These are phyloP conservation scores for Aspergillus funiculosus DNA, from an alignment of 495 filamentous ascomycete genomes.

Conservation along the genomic window DNA sequence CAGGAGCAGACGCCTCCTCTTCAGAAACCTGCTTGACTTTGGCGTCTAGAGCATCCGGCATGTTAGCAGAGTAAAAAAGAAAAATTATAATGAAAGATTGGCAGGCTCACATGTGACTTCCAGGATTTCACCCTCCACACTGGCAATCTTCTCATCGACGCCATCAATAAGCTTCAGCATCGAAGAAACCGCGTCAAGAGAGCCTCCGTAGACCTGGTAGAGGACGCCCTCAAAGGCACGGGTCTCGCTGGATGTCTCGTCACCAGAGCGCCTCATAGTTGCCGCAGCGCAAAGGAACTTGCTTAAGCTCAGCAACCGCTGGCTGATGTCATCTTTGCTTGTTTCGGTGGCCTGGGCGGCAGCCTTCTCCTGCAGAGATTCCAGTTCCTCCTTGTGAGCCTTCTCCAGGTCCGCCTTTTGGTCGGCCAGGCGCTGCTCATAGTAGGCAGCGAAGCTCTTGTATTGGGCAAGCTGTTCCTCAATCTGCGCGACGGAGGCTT, in stretches of 20 bases:
- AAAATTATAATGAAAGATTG: constrained; percentile 22
- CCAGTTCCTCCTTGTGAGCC: constrained; percentile 62
- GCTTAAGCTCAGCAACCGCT: constrained; percentile 59
- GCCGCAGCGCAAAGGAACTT: constrained; percentile 78
- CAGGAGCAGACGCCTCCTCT: constrained; percentile 29
- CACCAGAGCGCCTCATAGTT: constrained; percentile 58
- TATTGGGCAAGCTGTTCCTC: constrained; percentile 81
- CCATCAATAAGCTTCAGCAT: constrained; percentile 84
- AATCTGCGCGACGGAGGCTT: constrained; percentile 63
- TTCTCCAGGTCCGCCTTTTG: constrained; percentile 72
- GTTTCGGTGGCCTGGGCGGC: constrained; percentile 58
- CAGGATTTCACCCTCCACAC: constrained; percentile 57
- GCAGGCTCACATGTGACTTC: constrained; percentile 68
- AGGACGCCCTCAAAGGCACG: constrained; percentile 87
- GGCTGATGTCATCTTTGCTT: constrained; percentile 44
- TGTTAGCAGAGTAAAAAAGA: no score
- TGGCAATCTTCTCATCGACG: constrained; percentile 62
- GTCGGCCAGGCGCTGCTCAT: constrained; percentile 56
- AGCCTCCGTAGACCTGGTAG: constrained; percentile 81
- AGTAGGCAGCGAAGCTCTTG: constrained; percentile 75
- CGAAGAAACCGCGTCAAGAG: constrained; percentile 69
- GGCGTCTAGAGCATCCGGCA: constrained; percentile 57
- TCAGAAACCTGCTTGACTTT: constrained; percentile 58
- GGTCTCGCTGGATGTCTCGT: constrained; percentile 63
- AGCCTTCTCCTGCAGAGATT: constrained; percentile 60